Evolutionary conservation across 2,329 filamentous ascomycete genomes (phyloP).

Genomic region (Thielaviopsis musarum): DNA sequence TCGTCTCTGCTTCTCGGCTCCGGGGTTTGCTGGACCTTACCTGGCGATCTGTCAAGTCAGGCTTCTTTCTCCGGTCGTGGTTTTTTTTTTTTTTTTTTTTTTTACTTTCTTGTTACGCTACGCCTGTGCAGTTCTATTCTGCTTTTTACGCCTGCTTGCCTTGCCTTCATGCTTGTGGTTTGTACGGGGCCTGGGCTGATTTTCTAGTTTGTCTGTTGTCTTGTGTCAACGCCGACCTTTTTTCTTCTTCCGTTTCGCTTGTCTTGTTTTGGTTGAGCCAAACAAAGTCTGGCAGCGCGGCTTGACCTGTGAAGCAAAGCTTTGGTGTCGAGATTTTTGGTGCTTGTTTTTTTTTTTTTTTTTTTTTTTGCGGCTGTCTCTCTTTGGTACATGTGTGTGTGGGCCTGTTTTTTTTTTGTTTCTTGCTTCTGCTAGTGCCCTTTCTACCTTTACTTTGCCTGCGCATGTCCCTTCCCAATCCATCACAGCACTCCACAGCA

Average conservation of each 20-base stretch:
- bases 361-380: not conserved
- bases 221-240: no score
- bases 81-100: not conserved
- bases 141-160: not conserved
- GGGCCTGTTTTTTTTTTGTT: no score
- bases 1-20: not conserved
- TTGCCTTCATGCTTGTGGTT: not conserved
- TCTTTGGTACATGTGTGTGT: not conserved
- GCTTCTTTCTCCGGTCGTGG: not conserved
- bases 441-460: no score
- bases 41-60: not conserved
- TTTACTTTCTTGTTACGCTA: not conserved
- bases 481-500: not conserved
- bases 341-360: not conserved
- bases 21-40: not conserved
- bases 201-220: no score
- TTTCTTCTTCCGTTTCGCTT: not conserved
- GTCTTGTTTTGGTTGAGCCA: not conserved
- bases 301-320: no score
- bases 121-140: not conserved
- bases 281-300: no score
- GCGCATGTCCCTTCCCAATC: not conserved
- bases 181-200: not conserved
- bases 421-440: not conserved
- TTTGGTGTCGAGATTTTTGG: no score